Conservation (phyloP, 1,284 basidiomycete species). For the Sparassis latifolia region DNA sequence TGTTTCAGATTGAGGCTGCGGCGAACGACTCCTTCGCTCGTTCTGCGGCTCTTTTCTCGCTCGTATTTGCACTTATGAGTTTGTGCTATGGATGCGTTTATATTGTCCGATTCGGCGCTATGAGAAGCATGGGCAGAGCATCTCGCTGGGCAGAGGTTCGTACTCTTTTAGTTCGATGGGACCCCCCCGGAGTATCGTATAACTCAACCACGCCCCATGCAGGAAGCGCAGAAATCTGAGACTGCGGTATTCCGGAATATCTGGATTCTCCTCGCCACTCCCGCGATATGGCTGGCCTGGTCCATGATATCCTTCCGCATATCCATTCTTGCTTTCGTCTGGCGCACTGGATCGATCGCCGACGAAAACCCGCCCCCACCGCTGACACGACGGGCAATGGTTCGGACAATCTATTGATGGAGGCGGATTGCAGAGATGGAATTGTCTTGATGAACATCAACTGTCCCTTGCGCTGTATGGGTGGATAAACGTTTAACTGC, state of each 20-base stretch:
- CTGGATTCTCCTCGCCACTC: conserved; percentile 72
- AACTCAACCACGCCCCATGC: not conserved
- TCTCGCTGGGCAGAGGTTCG: conserved; percentile 70
- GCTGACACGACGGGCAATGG: conserved; percentile 14
- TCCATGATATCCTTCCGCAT: conserved; percentile 65
- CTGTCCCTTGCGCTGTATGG: too few species aligned
- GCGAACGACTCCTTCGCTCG: conserved; percentile 59
- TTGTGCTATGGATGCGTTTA: conserved; percentile 72
- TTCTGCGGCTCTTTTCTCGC: conserved; percentile 58
- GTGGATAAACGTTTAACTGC: too few species aligned
- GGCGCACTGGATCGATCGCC: conserved; percentile 53
- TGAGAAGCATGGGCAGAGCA: conserved; percentile 72
- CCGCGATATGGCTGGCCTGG: conserved; percentile 72
- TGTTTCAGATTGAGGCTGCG: conserved; percentile 62
- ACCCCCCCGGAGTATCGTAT: not conserved
- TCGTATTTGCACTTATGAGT: conserved; percentile 68
- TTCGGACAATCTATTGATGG: too few species aligned
- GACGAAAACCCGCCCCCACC: conserved; percentile 33
- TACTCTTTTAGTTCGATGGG: not conserved
- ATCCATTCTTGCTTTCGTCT: conserved; percentile 66
- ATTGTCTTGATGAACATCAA: too few species aligned
- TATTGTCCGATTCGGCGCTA: conserved; percentile 70
- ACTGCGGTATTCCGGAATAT: conserved; percentile 73
- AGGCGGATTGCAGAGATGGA: too few species aligned
- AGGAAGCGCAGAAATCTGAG: conserved; percentile 64